These are phyloP conservation scores for Neofusicoccum sp. DNA, from an alignment of 2,329 filamentous ascomycete species.

Conservation along the genomic window DNA sequence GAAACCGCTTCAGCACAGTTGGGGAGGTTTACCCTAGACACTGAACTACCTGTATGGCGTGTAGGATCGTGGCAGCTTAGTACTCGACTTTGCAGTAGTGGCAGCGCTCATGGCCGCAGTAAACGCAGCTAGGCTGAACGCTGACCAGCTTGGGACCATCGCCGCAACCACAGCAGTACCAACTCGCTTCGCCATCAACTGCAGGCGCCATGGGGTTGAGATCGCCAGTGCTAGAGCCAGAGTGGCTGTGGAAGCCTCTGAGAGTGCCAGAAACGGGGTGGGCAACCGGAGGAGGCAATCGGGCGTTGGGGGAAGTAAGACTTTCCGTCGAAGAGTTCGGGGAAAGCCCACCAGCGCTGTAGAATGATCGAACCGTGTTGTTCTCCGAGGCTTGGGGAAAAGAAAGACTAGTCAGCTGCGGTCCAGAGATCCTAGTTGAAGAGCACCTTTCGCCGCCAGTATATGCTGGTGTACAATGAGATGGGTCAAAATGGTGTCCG, in stretches of 20 bases:
- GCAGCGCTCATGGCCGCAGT: background rate
- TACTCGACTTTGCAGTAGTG: background rate
- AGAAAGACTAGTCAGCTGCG: background rate
- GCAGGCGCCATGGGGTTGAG: background rate
- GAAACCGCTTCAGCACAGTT: background rate
- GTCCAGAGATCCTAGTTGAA: background rate
- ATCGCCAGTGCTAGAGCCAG: background rate
- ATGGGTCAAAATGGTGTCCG: background rate
- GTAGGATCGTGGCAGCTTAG: background rate
- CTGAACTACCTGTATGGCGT: background rate
- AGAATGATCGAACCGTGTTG: background rate
- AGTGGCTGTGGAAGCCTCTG: background rate
- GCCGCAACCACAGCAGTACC: constrained; percentile 1
- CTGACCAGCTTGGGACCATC: background rate
- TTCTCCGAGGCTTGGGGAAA: background rate
- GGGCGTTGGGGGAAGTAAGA: background rate
- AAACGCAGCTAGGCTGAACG: background rate
- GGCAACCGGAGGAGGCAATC: background rate
- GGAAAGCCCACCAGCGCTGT: background rate
- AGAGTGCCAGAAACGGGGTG: background rate
- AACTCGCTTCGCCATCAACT: background rate
- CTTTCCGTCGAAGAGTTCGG: background rate
- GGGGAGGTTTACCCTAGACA: background rate
- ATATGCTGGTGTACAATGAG: background rate
- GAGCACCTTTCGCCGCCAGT: background rate